These are phyloP conservation scores for Lepidopterella palustris DNA, from an alignment of 495 filamentous ascomycete species.

Conservation along the genomic window DNA sequence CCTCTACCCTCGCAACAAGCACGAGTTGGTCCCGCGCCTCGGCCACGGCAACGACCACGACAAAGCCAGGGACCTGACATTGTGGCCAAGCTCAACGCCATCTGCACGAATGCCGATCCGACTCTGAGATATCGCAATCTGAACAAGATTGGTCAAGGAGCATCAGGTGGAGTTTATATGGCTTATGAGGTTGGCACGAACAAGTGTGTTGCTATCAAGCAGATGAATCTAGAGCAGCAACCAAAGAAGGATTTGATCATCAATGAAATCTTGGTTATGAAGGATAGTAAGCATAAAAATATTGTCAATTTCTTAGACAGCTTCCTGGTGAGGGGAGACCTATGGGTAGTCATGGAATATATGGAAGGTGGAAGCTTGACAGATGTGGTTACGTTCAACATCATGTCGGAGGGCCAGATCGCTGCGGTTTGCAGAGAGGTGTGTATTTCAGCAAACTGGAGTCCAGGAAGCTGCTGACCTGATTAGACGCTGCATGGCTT, in stretches of 20 bases:
- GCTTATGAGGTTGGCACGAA: constrained; percentile 80
- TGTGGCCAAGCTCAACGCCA: constrained; percentile 70
- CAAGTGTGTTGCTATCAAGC: constrained; percentile 92
- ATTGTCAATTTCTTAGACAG: constrained; percentile 99
- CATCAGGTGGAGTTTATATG: constrained; percentile 91
- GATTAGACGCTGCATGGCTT: constrained; percentile 73
- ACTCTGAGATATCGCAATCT: constrained; percentile 78
- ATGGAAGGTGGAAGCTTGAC: constrained; percentile 98
- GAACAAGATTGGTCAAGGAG: constrained; percentile 95
- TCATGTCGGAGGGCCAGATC: constrained; percentile 97
- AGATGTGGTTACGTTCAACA: constrained; percentile 97
- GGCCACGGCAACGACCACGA: constrained; percentile 68
- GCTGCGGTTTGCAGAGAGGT: constrained; percentile 90
- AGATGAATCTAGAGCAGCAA: constrained; percentile 98
- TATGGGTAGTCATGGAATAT: constrained; percentile 99
- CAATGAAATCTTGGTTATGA: constrained; percentile 99
- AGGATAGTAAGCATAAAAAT: constrained; percentile 95
- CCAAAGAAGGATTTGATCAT: constrained; percentile 99
- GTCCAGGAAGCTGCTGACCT: constrained; percentile 2
- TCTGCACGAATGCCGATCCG: constrained; percentile 85
- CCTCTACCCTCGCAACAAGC: constrained; percentile 44
- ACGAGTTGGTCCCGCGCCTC: constrained; percentile 49
- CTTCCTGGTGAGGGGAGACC: constrained; percentile 76
- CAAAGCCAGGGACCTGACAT: constrained; percentile 77
- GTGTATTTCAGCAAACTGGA: constrained; percentile 24